Conservation (phyloP, 805 yeast genomes). For the Metschnikowia henanensis region DNA sequence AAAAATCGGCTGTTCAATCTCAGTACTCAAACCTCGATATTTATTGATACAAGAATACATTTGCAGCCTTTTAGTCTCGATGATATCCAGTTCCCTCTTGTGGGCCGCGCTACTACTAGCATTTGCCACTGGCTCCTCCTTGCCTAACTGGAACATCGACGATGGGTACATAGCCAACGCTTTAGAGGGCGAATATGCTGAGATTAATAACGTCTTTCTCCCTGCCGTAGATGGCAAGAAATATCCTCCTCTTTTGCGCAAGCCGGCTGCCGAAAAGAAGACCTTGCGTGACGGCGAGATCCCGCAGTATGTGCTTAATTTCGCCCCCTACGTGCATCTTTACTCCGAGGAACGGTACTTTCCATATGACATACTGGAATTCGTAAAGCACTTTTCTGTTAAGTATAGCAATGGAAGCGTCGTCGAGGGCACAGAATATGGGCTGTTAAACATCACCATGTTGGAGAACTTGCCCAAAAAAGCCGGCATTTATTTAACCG, state of each 20-base stretch:
- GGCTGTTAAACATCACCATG: conserved; percentile 29
- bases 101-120: conserved; percentile 6
- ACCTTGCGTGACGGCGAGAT: conserved; percentile 52
- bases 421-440: conserved; percentile 31
- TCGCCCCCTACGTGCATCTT: conserved; percentile 77
- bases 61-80: neutral
- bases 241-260: conserved; percentile 39
- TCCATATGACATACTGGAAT: conserved; percentile 79
- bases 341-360: conserved; percentile 87
- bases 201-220: conserved; percentile 27
- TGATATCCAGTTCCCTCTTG: neutral
- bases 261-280: conserved; percentile 33
- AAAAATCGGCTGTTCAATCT: no score
- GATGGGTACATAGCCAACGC: conserved; percentile 25
- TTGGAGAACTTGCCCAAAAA: conserved; percentile 32
- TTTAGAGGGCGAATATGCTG: conserved; percentile 22
- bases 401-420: conserved; percentile 50
- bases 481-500: conserved; percentile 54
- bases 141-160: conserved; percentile 20
- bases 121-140: conserved; percentile 12
- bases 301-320: conserved; percentile 62
- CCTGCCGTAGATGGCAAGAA: conserved; percentile 23
- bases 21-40: no score
- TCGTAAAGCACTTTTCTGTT: conserved; percentile 63
- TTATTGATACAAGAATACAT: neutral